A percentile compares a stretch with the other conserved stretches of the same genome.
These are phyloP conservation scores for Monosporascus sp. DNA, from an alignment of 2,329 filamentous ascomycete species.

Conservation along the genomic window DNA sequence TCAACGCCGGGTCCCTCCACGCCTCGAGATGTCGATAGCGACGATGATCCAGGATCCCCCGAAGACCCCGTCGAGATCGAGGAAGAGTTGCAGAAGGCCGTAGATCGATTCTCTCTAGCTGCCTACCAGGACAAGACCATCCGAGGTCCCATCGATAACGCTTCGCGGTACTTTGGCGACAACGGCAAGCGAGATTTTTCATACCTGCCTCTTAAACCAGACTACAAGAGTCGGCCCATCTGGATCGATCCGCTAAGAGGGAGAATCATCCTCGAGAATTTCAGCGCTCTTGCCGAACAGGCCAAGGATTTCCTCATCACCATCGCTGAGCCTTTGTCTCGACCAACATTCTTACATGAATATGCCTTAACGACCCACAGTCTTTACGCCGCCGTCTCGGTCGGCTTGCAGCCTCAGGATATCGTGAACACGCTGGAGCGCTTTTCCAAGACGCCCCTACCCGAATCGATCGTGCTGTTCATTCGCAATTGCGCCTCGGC, in stretches of 20 bases:
- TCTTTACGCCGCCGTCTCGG: constrained; percentile 90
- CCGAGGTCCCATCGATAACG: constrained; percentile 34
- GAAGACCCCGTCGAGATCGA: constrained; percentile 49
- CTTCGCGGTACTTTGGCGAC: constrained; percentile 41
- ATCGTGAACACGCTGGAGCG: constrained; percentile 85
- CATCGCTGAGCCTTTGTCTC: constrained; percentile 86
- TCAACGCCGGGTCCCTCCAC: constrained; percentile 59
- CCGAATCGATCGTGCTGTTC: constrained; percentile 73
- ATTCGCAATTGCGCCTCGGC: constrained; percentile 77
- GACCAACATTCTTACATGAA: constrained; percentile 88
- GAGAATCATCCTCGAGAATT: constrained; percentile 89
- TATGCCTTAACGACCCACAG: constrained; percentile 89
- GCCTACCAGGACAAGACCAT: constrained; percentile 43
- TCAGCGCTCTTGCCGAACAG: constrained; percentile 78
- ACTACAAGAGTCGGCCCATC: constrained; percentile 83
- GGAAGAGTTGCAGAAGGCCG: constrained; percentile 51
- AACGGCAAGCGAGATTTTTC: constrained; percentile 63
- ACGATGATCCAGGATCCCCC: constrained; percentile 34
- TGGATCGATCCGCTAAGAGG: constrained; percentile 90
- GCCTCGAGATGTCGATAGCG: constrained; percentile 51
- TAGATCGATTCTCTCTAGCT: constrained; percentile 54
- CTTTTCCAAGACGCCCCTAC: constrained; percentile 83
- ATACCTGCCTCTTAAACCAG: constrained; percentile 74
- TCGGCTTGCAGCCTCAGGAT: constrained; percentile 83
- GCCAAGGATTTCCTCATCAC: constrained; percentile 95